phyloP scores from a whole-genome alignment of 352 stramenopile genomes.

The Phytophthora capsici region DNA sequence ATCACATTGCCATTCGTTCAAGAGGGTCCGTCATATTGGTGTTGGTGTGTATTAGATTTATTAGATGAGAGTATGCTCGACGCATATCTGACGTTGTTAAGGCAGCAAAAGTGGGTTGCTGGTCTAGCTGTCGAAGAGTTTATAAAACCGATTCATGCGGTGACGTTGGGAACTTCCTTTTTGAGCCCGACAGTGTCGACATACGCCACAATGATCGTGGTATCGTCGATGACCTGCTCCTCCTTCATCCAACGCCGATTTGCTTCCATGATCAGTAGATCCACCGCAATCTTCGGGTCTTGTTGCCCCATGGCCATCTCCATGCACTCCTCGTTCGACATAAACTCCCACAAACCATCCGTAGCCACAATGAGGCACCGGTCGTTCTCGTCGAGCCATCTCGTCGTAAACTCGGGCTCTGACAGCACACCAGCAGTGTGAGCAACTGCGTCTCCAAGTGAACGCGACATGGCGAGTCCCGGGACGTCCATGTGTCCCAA shows the following conservation, averaged over 20 bases:
- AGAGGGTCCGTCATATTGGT: background rate
- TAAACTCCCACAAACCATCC: conserved; percentile 99
- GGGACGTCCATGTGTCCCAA: conserved; percentile 98
- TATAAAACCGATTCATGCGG: conserved; percentile 18
- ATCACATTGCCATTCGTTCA: conserved; percentile 4
- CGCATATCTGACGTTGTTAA: conserved; percentile 5
- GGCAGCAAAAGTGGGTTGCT: conserved; percentile 24
- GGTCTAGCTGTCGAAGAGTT: conserved; percentile 3
- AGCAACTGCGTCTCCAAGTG: conserved; percentile 96
- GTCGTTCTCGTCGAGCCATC: conserved; percentile 82
- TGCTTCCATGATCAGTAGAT: conserved; percentile 95
- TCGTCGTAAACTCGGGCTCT: conserved; percentile 95
- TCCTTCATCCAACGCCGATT: conserved; percentile 98
- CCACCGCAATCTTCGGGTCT: conserved; percentile 87
- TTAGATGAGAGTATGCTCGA: background rate
- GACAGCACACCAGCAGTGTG: conserved; percentile 96
- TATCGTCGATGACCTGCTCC: conserved; percentile 99
- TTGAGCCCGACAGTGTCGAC: conserved; percentile 61
- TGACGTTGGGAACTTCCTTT: conserved; percentile 7
- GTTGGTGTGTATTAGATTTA: conserved; percentile 9
- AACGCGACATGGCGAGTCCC: conserved; percentile 97
- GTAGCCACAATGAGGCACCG: conserved; percentile 97
- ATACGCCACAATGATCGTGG: conserved; percentile 98
- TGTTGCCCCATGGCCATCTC: conserved; percentile 81
- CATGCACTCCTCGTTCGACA: conserved; percentile 96